Base-by-base conservation (phyloP, 495 filamentous ascomycete genomes). In the Pseudevernia furfuracea region DNA sequence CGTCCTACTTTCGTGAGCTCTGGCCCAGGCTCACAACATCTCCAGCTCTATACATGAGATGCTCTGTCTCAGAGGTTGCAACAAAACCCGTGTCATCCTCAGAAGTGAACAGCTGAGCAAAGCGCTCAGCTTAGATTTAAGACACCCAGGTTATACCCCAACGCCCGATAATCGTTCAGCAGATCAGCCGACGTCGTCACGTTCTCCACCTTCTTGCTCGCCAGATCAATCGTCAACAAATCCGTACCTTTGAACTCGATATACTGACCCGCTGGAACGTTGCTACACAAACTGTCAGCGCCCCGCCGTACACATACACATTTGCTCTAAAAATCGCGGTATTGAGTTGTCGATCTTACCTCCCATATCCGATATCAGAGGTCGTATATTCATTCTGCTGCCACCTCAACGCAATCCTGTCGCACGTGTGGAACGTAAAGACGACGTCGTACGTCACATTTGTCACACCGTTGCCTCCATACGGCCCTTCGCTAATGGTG, bases 361-460 rank as follows among this genome's bases (percentile, higher is more conserved):
- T 68, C 41, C 66, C 66, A 38, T 65, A 62, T n/a, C 66, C 66
- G 34, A 68, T 48, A n/a, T 46, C 36, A 15, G 49, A 30, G 7
- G 66, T 68, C 1, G 62, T 68, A 44, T 60, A 32, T 11, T 59
- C 62, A 23, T 64, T 68, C 39, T 68, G 56, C 36, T 65, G 66
- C 66, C 62, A 68, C 19, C 66, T 17, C 66, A 68, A 39, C 4
- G 62, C 66, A 34, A 68, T 65, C 3, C 58, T 38, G 59, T 68
- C 62, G 52, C 66, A 68, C 3, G 62, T 65, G 57, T 68, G 49
- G 38, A 61, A 65, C 17, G 66, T 68, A 62, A 68, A 65, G 15
- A 68, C 23, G 28, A 68, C 58, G 37, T 65, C 66, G 49, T 68
- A 68, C 1, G 61, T 68, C 0, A 68, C 66, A 8, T 68, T 61